Evolutionary conservation across 2,329 filamentous ascomycete species (phyloP).

Genomic region (Alternaria solani): DNA sequence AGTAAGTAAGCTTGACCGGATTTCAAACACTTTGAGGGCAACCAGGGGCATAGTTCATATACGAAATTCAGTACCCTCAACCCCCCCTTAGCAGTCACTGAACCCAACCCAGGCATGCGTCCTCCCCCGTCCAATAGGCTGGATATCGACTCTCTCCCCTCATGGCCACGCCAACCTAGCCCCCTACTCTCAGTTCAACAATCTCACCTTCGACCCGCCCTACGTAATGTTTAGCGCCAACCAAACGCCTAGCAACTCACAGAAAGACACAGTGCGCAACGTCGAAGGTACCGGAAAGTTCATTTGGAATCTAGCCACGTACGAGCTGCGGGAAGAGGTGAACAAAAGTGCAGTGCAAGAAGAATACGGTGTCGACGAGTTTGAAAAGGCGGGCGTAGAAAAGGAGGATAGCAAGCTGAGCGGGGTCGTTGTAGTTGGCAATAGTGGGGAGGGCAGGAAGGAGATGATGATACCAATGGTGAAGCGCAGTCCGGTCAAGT

Average conservation of each 20-base stretch:
- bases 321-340: conserved; percentile 62
- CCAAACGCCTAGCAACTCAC: conserved; percentile 56
- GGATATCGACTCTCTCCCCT: conserved; percentile 65
- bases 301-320: conserved; percentile 68
- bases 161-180: conserved; percentile 63
- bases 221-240: conserved; percentile 70
- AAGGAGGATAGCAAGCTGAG: conserved; percentile 56
- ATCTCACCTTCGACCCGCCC: conserved; percentile 69
- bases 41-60: background rate
- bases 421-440: conserved; percentile 28
- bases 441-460: background rate
- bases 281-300: conserved; percentile 65
- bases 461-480: conserved; percentile 60
- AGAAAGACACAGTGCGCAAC: conserved; percentile 67
- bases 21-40: background rate
- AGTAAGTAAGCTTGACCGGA: conserved; percentile 35
- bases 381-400: conserved; percentile 58
- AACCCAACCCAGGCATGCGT: conserved; percentile 59
- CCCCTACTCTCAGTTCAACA: conserved; percentile 70
- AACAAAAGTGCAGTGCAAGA: conserved; percentile 64
- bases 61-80: background rate
- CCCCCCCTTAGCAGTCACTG: background rate
- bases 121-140: conserved; percentile 68
- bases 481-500: conserved; percentile 62
- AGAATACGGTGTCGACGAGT: conserved; percentile 62